Evolutionary conservation across 192 early-diverging fungal species (phyloP).

Genomic region (Entomortierella beljakovae): DNA sequence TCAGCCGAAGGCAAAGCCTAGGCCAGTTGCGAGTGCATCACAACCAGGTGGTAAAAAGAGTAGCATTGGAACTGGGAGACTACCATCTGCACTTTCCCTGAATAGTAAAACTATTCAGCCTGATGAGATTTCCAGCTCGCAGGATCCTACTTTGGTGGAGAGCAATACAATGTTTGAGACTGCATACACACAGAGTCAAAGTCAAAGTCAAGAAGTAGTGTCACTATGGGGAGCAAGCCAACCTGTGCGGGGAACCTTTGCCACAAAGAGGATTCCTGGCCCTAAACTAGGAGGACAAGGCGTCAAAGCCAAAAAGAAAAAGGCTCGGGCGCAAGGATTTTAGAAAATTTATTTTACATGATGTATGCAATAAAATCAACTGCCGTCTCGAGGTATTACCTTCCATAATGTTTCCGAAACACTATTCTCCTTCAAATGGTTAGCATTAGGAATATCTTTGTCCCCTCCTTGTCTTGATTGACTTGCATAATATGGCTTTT

Average conservation of each 20-base stretch:
- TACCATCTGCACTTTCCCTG: too few relatives aligned
- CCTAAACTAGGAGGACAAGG: not conserved
- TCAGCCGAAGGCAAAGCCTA: not conserved
- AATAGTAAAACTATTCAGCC: too few relatives aligned
- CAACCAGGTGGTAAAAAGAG: not conserved
- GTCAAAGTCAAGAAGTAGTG: constrained; percentile 2
- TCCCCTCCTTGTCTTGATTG: too few relatives aligned
- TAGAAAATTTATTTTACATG: not conserved
- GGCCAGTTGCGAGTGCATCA: not conserved
- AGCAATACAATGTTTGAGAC: not conserved
- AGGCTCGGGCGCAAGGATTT: constrained; percentile 28
- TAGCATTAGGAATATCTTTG: too few relatives aligned
- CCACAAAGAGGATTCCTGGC: constrained; percentile 2
- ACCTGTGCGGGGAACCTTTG: constrained; percentile 26
- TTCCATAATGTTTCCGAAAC: too few relatives aligned
- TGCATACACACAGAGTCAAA: constrained; percentile 6
- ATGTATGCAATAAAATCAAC: too few relatives aligned
- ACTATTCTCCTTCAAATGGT: too few relatives aligned
- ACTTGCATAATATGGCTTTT: too few relatives aligned
- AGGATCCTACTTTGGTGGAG: not conserved
- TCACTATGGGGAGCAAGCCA: constrained; percentile 24
- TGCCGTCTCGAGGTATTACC: too few relatives aligned
- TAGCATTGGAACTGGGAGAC: too few relatives aligned
- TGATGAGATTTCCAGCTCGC: too few relatives aligned
- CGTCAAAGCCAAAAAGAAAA: constrained; percentile 28